Evolutionary conservation across 257 asterid genomes (phyloP), one percentile per base, ranked within the genome.

Genomic region (Rubia yunnanensis): DNA sequence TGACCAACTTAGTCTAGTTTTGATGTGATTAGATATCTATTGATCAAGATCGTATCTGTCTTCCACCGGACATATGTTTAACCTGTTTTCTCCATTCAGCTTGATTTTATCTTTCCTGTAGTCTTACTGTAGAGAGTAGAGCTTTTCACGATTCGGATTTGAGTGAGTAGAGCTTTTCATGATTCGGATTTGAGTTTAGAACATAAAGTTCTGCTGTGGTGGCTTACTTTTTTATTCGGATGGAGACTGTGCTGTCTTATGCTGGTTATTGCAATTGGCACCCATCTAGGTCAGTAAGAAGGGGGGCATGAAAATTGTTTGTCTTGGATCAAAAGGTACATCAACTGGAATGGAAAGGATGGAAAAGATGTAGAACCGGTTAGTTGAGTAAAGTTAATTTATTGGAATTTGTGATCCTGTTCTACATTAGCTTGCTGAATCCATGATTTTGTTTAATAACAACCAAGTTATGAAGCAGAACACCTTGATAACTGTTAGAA

Each of bases 1-100:
- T 23, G 22, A 70, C 69, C 52, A 38, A 52, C 44, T 63, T 54
- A 18, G 31, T 60, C 35, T 70, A 54, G 34, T 10, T 28, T 65
- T n/a, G 32, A 18, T 31, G 31, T 30, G 30, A 52, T 31, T 54
- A 63, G 23, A 20, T 39, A 41, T 26, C 55, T 39, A 6, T 24
- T 41, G 46, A 54, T 53, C 64, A 53, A 70, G 53, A 52, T 62
- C 32, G 46, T 26, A 3, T 53, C 58, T 65, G 14, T 30, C 32
- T 48, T 31, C 44, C 44, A 4, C 8, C 3, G 44, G n/a, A 50
- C 58, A n/a, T 18, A 5, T 28, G 18, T 28, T 64, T 44, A 0
- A 17, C 8, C 38, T 13, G 52, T 23, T 24, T 27, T 24, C 7
- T n/a, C 9, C 7, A 11, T 7, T 53, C 55, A 38, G 28, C 63